phyloP scores from a whole-genome alignment of 1,139 yeast species.

The Debaryomyces sp. region DNA sequence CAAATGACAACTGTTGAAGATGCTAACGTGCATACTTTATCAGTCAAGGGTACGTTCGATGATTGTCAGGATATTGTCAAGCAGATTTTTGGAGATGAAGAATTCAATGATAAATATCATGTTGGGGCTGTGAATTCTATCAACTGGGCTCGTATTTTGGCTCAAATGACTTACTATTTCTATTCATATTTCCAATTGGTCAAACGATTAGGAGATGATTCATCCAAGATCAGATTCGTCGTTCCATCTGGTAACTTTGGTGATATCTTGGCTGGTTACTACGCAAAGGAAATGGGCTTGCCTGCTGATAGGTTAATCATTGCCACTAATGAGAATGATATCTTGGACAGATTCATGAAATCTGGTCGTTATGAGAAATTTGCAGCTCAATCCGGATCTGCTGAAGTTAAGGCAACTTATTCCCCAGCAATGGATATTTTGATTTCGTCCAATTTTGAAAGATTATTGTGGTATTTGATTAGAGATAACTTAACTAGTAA shows the following conservation, averaged over 20 bases:
- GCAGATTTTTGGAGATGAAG: constrained; percentile 85
- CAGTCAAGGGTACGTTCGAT: constrained; percentile 95
- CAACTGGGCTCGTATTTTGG: constrained; percentile 98
- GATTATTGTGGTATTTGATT: constrained; percentile 92
- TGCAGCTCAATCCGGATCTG: constrained; percentile 43
- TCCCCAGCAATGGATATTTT: constrained; percentile 99
- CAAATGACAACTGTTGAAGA: constrained; percentile 99
- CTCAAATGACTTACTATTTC: constrained; percentile 96
- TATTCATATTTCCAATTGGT: constrained; percentile 81
- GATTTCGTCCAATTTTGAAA: constrained; percentile 93
- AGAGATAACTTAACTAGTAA: constrained; percentile 62
- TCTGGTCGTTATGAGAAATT: constrained; percentile 80
- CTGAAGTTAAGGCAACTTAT: constrained; percentile 80
- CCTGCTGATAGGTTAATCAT: constrained; percentile 85
- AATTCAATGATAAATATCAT: constrained; percentile 85
- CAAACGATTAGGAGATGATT: constrained; percentile 39
- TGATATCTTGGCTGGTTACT: constrained; percentile 95
- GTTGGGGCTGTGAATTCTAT: constrained; percentile 98
- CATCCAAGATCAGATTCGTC: constrained; percentile 68
- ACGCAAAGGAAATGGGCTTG: constrained; percentile 92
- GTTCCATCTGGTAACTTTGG: constrained; percentile 99
- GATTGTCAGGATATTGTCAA: constrained; percentile 98
- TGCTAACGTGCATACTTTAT: constrained; percentile 87
- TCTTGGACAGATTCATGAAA: constrained; percentile 87
- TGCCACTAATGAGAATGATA: constrained; percentile 95